phyloP scores from a whole-genome alignment of 495 filamentous ascomycete genomes.

The Annulohypoxylon bovei region DNA sequence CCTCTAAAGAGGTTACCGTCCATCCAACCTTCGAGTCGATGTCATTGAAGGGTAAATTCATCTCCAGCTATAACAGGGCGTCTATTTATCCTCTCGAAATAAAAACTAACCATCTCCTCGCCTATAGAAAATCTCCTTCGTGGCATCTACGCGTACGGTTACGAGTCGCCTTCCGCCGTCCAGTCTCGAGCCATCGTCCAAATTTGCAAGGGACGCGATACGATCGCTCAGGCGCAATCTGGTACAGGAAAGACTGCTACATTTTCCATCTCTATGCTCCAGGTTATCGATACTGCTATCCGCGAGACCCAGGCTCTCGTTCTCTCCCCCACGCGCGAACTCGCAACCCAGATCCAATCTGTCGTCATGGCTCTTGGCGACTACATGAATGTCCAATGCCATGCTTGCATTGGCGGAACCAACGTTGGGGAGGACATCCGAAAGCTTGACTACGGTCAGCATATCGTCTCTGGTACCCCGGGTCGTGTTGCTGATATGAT shows the following conservation, averaged over 20 bases:
- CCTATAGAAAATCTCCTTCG: slow-evolving; percentile 84
- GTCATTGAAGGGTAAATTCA: slow-evolving; percentile 70
- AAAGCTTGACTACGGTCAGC: slow-evolving; percentile 95
- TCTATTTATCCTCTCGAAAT: background rate
- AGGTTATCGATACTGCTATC: slow-evolving; percentile 86
- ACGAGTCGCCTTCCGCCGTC: slow-evolving; percentile 96
- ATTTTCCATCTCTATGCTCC: slow-evolving; percentile 96
- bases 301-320: slow-evolving; percentile 94
- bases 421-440: slow-evolving; percentile 97
- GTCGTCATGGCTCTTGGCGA: slow-evolving; percentile 97
- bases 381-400: slow-evolving; percentile 99
- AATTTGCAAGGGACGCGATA: slow-evolving; percentile 98
- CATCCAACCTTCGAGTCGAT: slow-evolving; percentile 67
- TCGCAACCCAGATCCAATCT: slow-evolving; percentile 97
- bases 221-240: slow-evolving; percentile 98
- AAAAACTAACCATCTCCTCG: slow-evolving; percentile 3
- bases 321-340: slow-evolving; percentile 96
- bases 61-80: background rate
- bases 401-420: slow-evolving; percentile 98
- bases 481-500: slow-evolving; percentile 99
- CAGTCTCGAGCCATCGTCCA: slow-evolving; percentile 98
- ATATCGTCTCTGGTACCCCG: slow-evolving; percentile 95
- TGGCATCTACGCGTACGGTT: slow-evolving; percentile 98
- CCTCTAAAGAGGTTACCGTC: slow-evolving; percentile 97
- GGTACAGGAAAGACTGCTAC: slow-evolving; percentile 99